Percentiles rank a stretch among this genome's conserved stretches.
phyloP scores from a whole-genome alignment of 2,329 filamentous ascomycete genomes.

The Sarocladium brachiariae region DNA sequence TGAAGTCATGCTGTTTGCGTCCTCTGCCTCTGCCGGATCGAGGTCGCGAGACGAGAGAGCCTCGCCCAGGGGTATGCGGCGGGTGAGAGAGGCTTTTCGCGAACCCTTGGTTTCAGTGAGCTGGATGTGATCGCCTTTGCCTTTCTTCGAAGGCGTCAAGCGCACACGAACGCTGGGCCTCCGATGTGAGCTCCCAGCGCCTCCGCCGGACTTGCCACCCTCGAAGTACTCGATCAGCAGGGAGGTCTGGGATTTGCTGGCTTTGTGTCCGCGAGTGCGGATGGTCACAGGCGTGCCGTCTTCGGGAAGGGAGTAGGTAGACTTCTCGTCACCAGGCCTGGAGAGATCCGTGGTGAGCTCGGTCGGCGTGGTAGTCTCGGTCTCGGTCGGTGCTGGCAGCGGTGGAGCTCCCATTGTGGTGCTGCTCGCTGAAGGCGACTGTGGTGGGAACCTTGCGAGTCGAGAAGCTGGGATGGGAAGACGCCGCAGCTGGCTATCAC shows the following conservation, averaged over 20 bases:
- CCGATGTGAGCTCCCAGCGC: conserved; percentile 50
- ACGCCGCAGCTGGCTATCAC: neutral
- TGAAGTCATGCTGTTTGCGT: conserved; percentile 62
- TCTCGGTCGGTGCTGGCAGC: conserved; percentile 73
- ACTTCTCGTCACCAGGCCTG: conserved; percentile 60
- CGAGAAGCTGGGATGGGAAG: neutral
- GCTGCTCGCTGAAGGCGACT: conserved; percentile 11
- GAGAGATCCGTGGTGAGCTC: conserved; percentile 62
- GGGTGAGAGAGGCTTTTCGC: conserved; percentile 55
- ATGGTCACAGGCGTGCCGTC: conserved; percentile 92
- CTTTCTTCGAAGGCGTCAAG: conserved; percentile 71
- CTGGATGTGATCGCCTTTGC: conserved; percentile 69
- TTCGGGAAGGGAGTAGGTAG: conserved; percentile 73
- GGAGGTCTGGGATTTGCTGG: conserved; percentile 72
- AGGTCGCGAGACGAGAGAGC: conserved; percentile 31
- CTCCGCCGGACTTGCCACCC: conserved; percentile 53
- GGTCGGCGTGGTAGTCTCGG: conserved; percentile 56
- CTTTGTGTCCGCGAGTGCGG: conserved; percentile 59
- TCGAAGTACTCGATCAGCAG: conserved; percentile 95
- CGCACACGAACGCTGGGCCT: conserved; percentile 75
- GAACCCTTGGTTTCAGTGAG: conserved; percentile 74
- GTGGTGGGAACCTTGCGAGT: neutral
- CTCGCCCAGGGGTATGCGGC: conserved; percentile 44
- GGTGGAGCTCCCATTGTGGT: conserved; percentile 55
- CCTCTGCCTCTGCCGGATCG: conserved; percentile 44